Evolutionary conservation across 306 rosid species (phyloP), one percentile per base, ranked within the genome.

Genomic region (Prunus mira): DNA sequence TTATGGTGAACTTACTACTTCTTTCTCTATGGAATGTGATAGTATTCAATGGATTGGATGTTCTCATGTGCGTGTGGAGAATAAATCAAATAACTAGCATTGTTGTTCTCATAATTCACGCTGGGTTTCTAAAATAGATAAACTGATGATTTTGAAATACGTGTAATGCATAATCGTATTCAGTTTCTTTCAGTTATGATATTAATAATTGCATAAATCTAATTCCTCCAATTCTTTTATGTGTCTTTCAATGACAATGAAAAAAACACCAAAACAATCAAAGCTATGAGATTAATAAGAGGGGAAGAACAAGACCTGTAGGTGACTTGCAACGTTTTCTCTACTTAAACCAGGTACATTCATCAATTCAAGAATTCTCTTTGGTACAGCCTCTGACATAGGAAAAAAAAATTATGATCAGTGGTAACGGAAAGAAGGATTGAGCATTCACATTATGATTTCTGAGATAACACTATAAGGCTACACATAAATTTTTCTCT

Each of bases 301-400:
- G 62, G 56, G 43, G 52, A 50, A 24, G 54, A 56, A 77, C 3
- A 65, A 46, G 51, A 88, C 97, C 97, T 90, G 96, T 72, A 92
- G 57, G 77, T 92, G 96, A 69, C 97, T 92, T 1, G 96, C 96
- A 24, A 92, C 87, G 57, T 88, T 85, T 65, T 81, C 91, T 82
- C 96, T 86, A 52, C 90, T 85, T 77, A 90, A 80, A 58, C 77
- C 84, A 49, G 92, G 86, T n/a, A 76, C 84, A 63, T 88, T 83
- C 96, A 92, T 92, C 78, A 76, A 34, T 73, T 84, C 87, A 19
- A 90, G 90, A 75, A 90, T 90, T 82, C 79, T 84, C 82, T 83
- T 90, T 32, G 97, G 97, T 68, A 85, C 91, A 61, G 93, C 96
- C 77, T 84, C 96, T 92, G 89, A 81, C 75, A 82, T 28, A 67